Base-by-base conservation (phyloP, 2,329 filamentous ascomycete genomes). In the Paraconiothyrium brasiliense region DNA sequence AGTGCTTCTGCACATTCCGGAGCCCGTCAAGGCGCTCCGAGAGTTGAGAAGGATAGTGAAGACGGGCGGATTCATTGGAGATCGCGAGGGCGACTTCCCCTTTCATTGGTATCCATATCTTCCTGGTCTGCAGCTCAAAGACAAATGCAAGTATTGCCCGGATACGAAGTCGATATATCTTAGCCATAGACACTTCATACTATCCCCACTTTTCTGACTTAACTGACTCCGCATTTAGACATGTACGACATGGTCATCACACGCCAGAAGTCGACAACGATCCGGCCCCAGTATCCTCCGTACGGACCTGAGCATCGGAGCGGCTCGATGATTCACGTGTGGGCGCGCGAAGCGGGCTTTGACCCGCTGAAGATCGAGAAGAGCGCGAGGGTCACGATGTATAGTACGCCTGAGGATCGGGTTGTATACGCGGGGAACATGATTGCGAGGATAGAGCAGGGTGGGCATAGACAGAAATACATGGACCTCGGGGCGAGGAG, bases 11-110 rank as follows among this genome's bases (percentile, higher is more conserved):
- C 86, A 88, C 67, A 75, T 87, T 7, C 69, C 73, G 4, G 77
- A 83, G 58, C 84, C 85, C 0, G 74, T 83, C 0, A 67, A 69
- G 3, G 81, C 83, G 4, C 65, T 88, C 30, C 67, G 68, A 9
- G 84, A 86, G 65, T 84, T 87, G 83, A 73, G 78, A 1, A 79
- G 84, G 0, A 84, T 88, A 1, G 71, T 78, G 16, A 85, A 83
- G 65, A 73, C 74, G 1, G 83, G 82, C 5, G 76, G 87, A 3
- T 24, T 66, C 46, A 70, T 88, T n/a, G 84, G 82, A 10, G 44
- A 55, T 46, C 57, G 70, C 13, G 71, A 74, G 54, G 59, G 62
- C 27, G 67, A 70, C 34, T 58, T 54, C 34, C 66, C 68, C 8
- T 57, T 72, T 66, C 51, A 64, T 65, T 60, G 59, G 65, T 50